Evolutionary conservation across 2,329 filamentous ascomycete genomes (phyloP), one percentile per base, ranked within the genome.

Genomic region (Drechmeria coniospora): DNA sequence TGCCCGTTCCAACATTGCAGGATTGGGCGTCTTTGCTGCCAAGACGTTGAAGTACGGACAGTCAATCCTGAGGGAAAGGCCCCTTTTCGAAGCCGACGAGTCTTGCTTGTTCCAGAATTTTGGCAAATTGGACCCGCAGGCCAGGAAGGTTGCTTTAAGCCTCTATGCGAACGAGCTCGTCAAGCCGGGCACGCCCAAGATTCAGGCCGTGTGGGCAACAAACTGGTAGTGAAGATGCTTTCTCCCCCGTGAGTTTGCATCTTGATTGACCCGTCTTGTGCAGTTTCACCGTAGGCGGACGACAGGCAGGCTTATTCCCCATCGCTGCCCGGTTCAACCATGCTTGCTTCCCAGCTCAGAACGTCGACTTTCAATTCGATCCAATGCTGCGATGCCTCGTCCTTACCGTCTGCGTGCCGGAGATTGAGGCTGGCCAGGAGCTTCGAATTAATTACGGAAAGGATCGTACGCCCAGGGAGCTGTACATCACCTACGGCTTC

Each of bases 321-420:
- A 49, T 65, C 5, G 63, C 60, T 0, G 61, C 66, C 0, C 55
- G 68, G 3, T 72, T 74, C 47, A 74, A 74, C 40, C 69, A 74
- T 40, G 59, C 66, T 0, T 74, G 69, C 39, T 32, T 37, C 2
- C 51, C 56, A 0, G 43, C 37, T 3, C 43, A 54, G 29, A 66
- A 59, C 23, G 41, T 68, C 15, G 36, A 46, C 2, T 72, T 63
- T 38, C 36, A 25, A 1, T 68, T 57, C 36, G 52, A 64, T 27
- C 5, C 27, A 0, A 22, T 30, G 0, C 31, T 36, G 1, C 35
- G 47, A 6, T 42, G 48, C 3, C 54, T 74, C 19, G 43, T 51
- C 1, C 50, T 72, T 33, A 47, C 44, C 2, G 49, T 61, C 2
- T 41, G 40, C 7, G 43, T 38, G 3, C 42, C 53, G 2, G 28